phyloP scores from a whole-genome alignment of 495 filamentous ascomycete species.

The Penicillium goetzii region DNA sequence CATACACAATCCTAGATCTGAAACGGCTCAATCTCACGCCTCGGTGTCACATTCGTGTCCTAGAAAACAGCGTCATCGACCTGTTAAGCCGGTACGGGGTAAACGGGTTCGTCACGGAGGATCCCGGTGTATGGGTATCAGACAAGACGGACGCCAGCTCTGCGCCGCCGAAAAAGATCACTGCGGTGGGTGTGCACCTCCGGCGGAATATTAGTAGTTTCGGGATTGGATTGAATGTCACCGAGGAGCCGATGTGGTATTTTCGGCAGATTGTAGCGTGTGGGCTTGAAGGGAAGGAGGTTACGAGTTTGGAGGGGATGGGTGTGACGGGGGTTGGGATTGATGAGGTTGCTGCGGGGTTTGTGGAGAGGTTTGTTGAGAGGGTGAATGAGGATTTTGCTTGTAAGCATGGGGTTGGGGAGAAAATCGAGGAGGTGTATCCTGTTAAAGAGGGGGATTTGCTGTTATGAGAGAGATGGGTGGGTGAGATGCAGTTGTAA shows the following conservation, averaged over 20 bases:
- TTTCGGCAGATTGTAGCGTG: conserved; percentile 84
- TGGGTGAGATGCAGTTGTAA: not conserved
- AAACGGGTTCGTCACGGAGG: conserved; percentile 60
- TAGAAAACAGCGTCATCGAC: conserved; percentile 76
- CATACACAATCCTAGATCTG: conserved; percentile 85
- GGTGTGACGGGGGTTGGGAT: conserved; percentile 35
- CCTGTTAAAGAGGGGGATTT: conserved; percentile 42
- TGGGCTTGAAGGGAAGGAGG: conserved; percentile 75
- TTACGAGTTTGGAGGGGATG: conserved; percentile 66
- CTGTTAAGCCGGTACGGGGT: conserved; percentile 62
- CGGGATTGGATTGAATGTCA: conserved; percentile 86
- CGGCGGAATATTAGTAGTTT: conserved; percentile 82
- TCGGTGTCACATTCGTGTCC: conserved; percentile 69
- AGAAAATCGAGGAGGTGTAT: conserved; percentile 50
- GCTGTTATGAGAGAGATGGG: conserved; percentile 1
- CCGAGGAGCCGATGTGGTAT: conserved; percentile 62
- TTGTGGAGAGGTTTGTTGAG: conserved; percentile 46
- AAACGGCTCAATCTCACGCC: conserved; percentile 55
- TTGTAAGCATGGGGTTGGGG: conserved; percentile 30
- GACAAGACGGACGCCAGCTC: not conserved
- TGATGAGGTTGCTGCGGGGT: conserved; percentile 41
- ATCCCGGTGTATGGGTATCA: conserved; percentile 85
- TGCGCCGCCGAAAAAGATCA: conserved; percentile 68
- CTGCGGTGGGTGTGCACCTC: conserved; percentile 87
- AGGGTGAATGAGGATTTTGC: conserved; percentile 49